These are phyloP conservation scores for Cryptococcus sp. DNA, from an alignment of 1,284 basidiomycete genomes.

Conservation along the genomic window DNA sequence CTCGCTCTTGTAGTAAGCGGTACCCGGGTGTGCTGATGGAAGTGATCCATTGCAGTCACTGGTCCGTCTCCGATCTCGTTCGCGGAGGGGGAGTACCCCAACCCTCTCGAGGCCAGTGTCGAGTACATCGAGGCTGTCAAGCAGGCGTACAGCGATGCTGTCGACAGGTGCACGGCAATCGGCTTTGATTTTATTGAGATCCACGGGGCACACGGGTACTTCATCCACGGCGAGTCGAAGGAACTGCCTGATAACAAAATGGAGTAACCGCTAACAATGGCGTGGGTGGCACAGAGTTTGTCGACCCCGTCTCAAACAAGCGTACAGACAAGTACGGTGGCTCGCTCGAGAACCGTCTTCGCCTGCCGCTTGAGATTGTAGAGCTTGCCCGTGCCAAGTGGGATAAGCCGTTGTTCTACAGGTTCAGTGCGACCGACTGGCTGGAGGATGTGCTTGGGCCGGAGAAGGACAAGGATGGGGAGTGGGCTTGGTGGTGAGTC, in stretches of 20 bases:
- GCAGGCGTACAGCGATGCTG: constrained; percentile 63
- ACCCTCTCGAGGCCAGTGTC: constrained; percentile 59
- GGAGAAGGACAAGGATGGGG: constrained; percentile 53
- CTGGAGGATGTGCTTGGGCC: constrained; percentile 55
- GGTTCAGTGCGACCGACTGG: constrained; percentile 74
- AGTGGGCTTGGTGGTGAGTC: constrained; percentile 46
- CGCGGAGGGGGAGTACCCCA: constrained; percentile 51
- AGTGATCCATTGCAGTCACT: constrained; percentile 25
- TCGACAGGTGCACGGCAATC: constrained; percentile 56
- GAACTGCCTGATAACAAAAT: background rate
- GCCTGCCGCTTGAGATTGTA: constrained; percentile 62
- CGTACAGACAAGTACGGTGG: constrained; percentile 73
- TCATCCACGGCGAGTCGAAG: constrained; percentile 23
- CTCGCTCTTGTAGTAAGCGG: constrained; percentile 19
- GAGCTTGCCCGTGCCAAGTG: constrained; percentile 58
- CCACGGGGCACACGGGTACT: constrained; percentile 60
- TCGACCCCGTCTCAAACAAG: constrained; percentile 67
- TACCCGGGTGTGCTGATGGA: background rate
- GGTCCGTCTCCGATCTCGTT: constrained; percentile 62
- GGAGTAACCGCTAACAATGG: background rate
- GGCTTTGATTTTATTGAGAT: constrained; percentile 82
- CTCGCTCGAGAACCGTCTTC: constrained; percentile 65
- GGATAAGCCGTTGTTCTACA: constrained; percentile 69
- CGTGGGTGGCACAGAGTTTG: constrained; percentile 50
- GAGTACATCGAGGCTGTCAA: constrained; percentile 62